Base-by-base conservation (phyloP, 2,329 filamentous ascomycete species). In the Neofusicoccum umdonicola region DNA sequence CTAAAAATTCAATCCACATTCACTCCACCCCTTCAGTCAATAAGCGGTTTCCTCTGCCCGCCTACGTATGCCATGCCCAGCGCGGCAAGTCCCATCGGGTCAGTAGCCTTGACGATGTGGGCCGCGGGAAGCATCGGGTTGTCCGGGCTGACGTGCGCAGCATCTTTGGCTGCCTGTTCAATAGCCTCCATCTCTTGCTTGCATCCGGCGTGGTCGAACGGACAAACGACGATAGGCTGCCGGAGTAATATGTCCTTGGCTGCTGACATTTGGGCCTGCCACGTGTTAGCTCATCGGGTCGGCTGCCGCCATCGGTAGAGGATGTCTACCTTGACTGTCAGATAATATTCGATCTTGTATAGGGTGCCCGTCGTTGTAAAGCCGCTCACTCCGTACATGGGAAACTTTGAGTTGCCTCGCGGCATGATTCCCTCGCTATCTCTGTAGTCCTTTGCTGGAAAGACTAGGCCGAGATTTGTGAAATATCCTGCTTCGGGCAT, bases 101-200 rank as follows among this genome's bases (percentile, higher is more conserved):
- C 93, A 66, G 85, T 89, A 4, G 92, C 88, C 58, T 90, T 84
- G 65, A 98, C 87, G 67, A 99, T 95, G 7, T 86, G 88, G 67
- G 89, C 88, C 1, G 93, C 89, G 0, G 95, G 93, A n/a, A 97
- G 79, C 89, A 96, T 93, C 0, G 93, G 95, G 71, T 95, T 95
- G 67, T 96, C 92, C 0, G 90, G 90, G 70, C 94, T 92, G 66
- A 98, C 89, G 67, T 91, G 88, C 15, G 91, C 90, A 1, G 95
- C 94, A 71, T 98, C 94, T 77, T 93, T 94, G 48, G 95, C 95
- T 0, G 95, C 91, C 78, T 97, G 92, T 74, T 97, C 93, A 68
- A 99, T 98, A 42, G 93, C 93, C 72, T 97, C 93, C 92, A 99
- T 97, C 80, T 98, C 95, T 75, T 97, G 93, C 77, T 96, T 97